Evolutionary conservation across 345 rosid species (phyloP).

Genomic region (Citrus glauca): DNA sequence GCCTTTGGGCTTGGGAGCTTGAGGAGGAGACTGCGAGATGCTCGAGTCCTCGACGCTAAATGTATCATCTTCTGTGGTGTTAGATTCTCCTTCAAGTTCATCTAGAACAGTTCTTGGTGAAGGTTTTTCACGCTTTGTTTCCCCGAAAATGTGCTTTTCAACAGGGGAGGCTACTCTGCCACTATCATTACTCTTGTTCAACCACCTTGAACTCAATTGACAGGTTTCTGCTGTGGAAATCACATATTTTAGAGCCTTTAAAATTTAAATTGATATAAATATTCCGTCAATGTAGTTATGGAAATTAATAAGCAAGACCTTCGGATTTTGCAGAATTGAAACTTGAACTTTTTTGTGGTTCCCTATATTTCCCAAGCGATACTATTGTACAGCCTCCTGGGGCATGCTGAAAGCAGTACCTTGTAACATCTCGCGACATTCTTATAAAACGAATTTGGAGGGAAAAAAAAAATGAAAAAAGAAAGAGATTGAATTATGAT

Average conservation of each 20-base stretch:
- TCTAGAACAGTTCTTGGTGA: slow-evolving; percentile 61
- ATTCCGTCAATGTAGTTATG: not conserved
- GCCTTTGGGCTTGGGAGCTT: slow-evolving; percentile 27
- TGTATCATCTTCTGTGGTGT: slow-evolving; percentile 54
- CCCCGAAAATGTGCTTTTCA: slow-evolving; percentile 5
- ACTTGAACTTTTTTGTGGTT: slow-evolving; percentile 22
- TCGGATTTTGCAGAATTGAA: slow-evolving; percentile 24
- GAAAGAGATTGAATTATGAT: not conserved
- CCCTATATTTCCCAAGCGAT: slow-evolving; percentile 46
- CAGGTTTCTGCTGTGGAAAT: slow-evolving; percentile 18
- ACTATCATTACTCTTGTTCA: slow-evolving; percentile 9
- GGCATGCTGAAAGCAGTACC: slow-evolving; percentile 56
- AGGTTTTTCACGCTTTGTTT: slow-evolving; percentile 26
- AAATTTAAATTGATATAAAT: not conserved
- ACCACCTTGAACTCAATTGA: slow-evolving; percentile 29
- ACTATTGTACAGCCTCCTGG: slow-evolving; percentile 61
- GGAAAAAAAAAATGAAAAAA: not conserved
- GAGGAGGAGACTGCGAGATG: slow-evolving; percentile 37
- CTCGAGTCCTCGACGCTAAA: slow-evolving; percentile 47
- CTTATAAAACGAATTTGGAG: slow-evolving; percentile 21
- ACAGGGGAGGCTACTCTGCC: slow-evolving; percentile 17
- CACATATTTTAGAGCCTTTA: not conserved
- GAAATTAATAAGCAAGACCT: slow-evolving; percentile 33
- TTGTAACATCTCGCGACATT: slow-evolving; percentile 38
- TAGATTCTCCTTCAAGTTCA: slow-evolving; percentile 50